Percentiles rank a stretch among this genome's conserved stretches.
Evolutionary conservation across 2,329 filamentous ascomycete species (phyloP).

Genomic region (Aspergillus tanneri): DNA sequence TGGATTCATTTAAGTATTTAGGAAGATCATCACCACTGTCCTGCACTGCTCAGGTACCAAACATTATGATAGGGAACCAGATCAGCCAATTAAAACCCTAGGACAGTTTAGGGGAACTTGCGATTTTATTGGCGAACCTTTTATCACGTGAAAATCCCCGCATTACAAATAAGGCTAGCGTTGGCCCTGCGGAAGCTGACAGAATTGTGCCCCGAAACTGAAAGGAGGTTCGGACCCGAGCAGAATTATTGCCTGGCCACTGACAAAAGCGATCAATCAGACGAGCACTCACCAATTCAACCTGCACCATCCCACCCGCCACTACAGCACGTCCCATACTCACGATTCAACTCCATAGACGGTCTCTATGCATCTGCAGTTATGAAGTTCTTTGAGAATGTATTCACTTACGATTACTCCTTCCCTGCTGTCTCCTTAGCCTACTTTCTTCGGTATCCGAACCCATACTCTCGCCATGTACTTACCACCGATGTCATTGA

Average conservation of each 20-base stretch:
- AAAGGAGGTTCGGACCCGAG: slow-evolving; percentile 12
- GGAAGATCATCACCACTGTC: too few relatives aligned
- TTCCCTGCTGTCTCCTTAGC: slow-evolving; percentile 66
- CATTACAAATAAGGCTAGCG: slow-evolving; percentile 21
- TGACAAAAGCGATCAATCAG: slow-evolving; percentile 19
- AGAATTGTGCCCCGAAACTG: slow-evolving; percentile 19
- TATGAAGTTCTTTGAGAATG: slow-evolving; percentile 56
- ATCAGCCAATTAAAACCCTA: too few relatives aligned
- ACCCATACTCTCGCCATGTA: slow-evolving; percentile 65
- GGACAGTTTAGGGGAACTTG: too few relatives aligned
- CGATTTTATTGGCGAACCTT: neutral
- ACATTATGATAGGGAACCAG: too few relatives aligned
- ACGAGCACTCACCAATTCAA: slow-evolving; percentile 15
- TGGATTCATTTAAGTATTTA: too few relatives aligned
- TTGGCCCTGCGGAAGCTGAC: slow-evolving; percentile 17
- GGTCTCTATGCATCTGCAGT: slow-evolving; percentile 29
- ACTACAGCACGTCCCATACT: slow-evolving; percentile 4
- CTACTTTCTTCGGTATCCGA: slow-evolving; percentile 68
- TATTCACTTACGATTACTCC: slow-evolving; percentile 63
- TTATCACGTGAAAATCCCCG: slow-evolving; percentile 13
- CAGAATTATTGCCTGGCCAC: slow-evolving; percentile 16
- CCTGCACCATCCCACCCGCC: slow-evolving; percentile 8
- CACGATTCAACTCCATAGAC: neutral
- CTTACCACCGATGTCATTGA: slow-evolving; percentile 66
- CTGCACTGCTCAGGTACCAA: too few relatives aligned